A percentile compares a stretch with the other conserved stretches of the same genome.
Evolutionary conservation across 257 asterid genomes (phyloP).

Genomic region (Jacaranda copaia): DNA sequence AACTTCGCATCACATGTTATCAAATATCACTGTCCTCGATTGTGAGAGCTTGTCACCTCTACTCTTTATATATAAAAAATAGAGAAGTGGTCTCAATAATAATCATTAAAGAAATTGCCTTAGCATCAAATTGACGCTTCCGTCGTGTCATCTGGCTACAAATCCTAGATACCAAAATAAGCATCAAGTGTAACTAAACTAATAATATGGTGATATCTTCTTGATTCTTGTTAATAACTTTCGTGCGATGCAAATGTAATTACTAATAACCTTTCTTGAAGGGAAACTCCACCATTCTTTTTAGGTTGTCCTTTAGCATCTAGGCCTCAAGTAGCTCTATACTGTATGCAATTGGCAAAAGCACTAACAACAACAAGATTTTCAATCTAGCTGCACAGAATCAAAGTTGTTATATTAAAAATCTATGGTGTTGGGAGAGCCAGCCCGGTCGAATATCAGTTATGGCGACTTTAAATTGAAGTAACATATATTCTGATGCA

Average conservation of each 20-base stretch:
- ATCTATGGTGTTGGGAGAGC: too few relatives aligned
- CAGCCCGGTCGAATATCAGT: too few relatives aligned
- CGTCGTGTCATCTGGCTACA: not conserved
- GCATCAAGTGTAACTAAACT: constrained; percentile 27
- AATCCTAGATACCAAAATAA: constrained; percentile 32
- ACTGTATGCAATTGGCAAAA: too few relatives aligned
- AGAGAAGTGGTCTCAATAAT: constrained; percentile 25
- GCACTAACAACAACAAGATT: too few relatives aligned
- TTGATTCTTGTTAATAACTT: not conserved
- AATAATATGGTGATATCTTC: not conserved
- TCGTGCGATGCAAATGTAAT: constrained; percentile 17
- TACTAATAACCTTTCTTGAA: not conserved
- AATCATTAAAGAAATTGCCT: constrained; percentile 23
- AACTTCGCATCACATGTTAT: constrained; percentile 29
- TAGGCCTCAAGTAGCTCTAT: not conserved
- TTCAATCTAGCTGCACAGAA: too few relatives aligned
- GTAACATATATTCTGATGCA: too few relatives aligned
- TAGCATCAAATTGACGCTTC: constrained; percentile 26
- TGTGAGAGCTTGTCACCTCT: constrained; percentile 23
- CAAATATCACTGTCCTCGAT: constrained; percentile 17
- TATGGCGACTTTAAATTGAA: too few relatives aligned
- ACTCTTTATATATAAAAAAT: not conserved
- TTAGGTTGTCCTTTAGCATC: not conserved
- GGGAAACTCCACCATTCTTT: not conserved
- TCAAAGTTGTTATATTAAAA: too few relatives aligned